These are phyloP conservation scores for Termitomyces sp. DNA, from an alignment of 768 basidiomycete genomes.

Conservation along the genomic window DNA sequence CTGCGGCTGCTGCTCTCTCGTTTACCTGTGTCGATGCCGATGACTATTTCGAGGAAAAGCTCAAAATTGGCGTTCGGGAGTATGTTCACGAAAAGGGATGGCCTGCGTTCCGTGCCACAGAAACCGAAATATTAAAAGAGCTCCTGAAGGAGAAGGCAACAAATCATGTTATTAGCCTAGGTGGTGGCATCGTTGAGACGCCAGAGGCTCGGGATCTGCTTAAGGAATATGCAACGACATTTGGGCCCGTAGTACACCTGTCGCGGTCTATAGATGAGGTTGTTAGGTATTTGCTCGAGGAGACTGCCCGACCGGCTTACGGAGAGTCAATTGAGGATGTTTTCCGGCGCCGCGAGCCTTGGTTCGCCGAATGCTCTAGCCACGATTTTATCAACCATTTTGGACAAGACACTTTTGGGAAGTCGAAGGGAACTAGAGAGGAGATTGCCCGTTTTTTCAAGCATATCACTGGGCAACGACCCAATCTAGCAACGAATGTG, in stretches of 20 bases:
- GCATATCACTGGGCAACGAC: constrained; percentile 69
- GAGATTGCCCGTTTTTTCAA: constrained; percentile 85
- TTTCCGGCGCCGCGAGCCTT: constrained; percentile 75
- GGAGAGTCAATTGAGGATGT: constrained; percentile 85
- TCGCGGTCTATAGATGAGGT: constrained; percentile 77
- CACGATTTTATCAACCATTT: constrained; percentile 82
- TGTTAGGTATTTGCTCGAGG: constrained; percentile 70
- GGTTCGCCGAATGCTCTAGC: constrained; percentile 78
- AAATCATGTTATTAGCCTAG: constrained; percentile 79
- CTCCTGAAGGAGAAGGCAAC: constrained; percentile 54
- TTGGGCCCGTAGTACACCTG: constrained; percentile 80
- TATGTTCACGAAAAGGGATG: constrained; percentile 85
- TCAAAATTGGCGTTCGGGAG: constrained; percentile 55
- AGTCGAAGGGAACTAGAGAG: constrained; percentile 33
- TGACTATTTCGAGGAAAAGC: constrained; percentile 59
- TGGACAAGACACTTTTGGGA: constrained; percentile 18
- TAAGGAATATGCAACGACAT: constrained; percentile 49
- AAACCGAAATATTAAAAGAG: constrained; percentile 62
- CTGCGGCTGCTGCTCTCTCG: constrained; percentile 67
- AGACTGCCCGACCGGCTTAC: constrained; percentile 79
- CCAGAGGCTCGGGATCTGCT: constrained; percentile 68
- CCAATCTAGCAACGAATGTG: constrained; percentile 58
- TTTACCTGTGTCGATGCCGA: constrained; percentile 85
- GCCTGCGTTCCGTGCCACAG: constrained; percentile 83
- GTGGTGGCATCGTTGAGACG: constrained; percentile 92